Evolutionary conservation across 768 basidiomycete species (phyloP).

Genomic region (Termitomyces sp.): DNA sequence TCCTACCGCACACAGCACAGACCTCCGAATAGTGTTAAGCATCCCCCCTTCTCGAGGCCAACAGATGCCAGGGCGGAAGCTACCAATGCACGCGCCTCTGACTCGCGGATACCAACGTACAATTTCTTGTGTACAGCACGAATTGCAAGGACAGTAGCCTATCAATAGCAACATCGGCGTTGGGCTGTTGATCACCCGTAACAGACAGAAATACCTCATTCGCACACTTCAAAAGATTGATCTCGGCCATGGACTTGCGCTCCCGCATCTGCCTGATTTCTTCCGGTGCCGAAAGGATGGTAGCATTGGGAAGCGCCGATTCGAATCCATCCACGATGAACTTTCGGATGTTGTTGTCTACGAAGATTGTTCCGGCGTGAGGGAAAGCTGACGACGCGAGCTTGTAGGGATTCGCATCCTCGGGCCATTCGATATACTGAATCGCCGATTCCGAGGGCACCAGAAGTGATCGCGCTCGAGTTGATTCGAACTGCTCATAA

Average conservation of each 20-base stretch:
- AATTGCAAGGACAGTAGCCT: conserved; percentile 79
- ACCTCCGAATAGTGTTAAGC: conserved; percentile 79
- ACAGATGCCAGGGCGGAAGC: conserved; percentile 46
- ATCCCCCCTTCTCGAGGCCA: conserved; percentile 55
- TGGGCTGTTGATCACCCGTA: not conserved
- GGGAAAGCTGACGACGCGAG: conserved; percentile 30
- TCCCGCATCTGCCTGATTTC: conserved; percentile 63
- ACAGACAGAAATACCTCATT: conserved; percentile 55
- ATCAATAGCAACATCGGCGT: conserved; percentile 6
- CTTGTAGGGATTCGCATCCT: conserved; percentile 63
- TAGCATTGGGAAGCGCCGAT: conserved; percentile 30
- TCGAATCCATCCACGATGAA: conserved; percentile 65
- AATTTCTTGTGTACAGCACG: conserved; percentile 56
- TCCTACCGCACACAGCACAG: not conserved
- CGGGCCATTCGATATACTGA: conserved; percentile 55
- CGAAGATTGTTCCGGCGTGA: conserved; percentile 38
- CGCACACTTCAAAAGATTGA: conserved; percentile 67
- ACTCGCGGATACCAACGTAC: conserved; percentile 72
- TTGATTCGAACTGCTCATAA: conserved; percentile 52
- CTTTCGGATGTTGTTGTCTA: conserved; percentile 55
- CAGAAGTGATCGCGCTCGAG: conserved; percentile 57
- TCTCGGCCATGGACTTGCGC: conserved; percentile 67
- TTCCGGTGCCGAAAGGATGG: conserved; percentile 44
- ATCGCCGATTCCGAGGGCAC: conserved; percentile 40
- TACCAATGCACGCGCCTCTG: conserved; percentile 58